Evolutionary conservation across 805 yeast species (phyloP).

Genomic region (Dipodascus geniculatus): DNA sequence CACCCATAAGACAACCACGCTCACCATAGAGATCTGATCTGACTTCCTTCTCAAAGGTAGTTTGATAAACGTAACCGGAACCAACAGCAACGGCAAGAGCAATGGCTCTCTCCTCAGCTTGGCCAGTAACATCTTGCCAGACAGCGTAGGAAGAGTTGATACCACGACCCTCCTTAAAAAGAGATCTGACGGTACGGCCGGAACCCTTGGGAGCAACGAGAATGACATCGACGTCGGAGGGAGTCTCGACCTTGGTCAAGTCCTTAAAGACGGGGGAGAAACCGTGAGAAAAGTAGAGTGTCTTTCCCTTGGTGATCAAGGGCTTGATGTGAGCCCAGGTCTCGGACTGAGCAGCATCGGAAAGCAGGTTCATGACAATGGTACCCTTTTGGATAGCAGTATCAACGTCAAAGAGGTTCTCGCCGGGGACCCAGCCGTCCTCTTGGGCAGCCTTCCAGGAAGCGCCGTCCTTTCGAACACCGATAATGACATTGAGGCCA

Average conservation of each 20-base stretch:
- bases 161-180: slow-evolving; percentile 99
- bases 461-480: slow-evolving; percentile 98
- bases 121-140: slow-evolving; percentile 98
- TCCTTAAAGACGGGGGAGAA: slow-evolving; percentile 99
- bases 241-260: slow-evolving; percentile 92
- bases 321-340: slow-evolving; percentile 88
- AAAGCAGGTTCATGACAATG: slow-evolving; percentile 91
- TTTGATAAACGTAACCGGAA: slow-evolving; percentile 99
- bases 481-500: slow-evolving; percentile 93
- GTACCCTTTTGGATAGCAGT: slow-evolving; percentile 93
- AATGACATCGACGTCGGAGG: slow-evolving; percentile 90
- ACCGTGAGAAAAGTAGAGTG: slow-evolving; percentile 98
- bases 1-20: slow-evolving; percentile 99
- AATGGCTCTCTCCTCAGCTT: slow-evolving; percentile 97
- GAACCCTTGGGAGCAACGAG: slow-evolving; percentile 99
- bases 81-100: slow-evolving; percentile 99
- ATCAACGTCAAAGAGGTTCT: slow-evolving; percentile 86
- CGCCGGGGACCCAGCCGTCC: slow-evolving; percentile 99
- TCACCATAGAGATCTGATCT: slow-evolving; percentile 99
- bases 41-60: slow-evolving; percentile 98
- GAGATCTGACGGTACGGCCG: slow-evolving; percentile 98
- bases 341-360: slow-evolving; percentile 99
- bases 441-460: slow-evolving; percentile 99
- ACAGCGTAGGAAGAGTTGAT: slow-evolving; percentile 99
- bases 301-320: slow-evolving; percentile 89